Percentiles rank a stretch among this genome's conserved stretches.
phyloP scores from a whole-genome alignment of 768 basidiomycete genomes.

The Holtermannia corniformis region DNA sequence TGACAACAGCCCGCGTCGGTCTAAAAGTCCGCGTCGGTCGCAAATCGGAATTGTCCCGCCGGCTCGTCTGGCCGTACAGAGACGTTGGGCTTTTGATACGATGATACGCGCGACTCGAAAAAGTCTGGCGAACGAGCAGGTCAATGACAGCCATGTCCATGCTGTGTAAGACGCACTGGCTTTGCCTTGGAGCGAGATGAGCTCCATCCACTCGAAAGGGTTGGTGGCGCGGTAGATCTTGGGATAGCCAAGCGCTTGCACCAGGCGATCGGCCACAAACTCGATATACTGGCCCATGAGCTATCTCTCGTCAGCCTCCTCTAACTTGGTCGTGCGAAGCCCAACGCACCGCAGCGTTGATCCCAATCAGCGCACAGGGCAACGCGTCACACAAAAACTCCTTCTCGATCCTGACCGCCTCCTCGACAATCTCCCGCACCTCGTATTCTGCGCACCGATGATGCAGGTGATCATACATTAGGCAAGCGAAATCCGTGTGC shows the following conservation, averaged over 20 bases:
- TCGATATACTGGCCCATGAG: constrained; percentile 43
- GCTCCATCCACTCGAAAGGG: constrained; percentile 59
- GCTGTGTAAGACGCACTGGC: constrained; percentile 45
- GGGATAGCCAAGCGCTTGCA: constrained; percentile 36
- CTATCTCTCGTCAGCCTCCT: constrained; percentile 9
- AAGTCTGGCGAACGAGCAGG: constrained; percentile 52
- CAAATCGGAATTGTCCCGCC: constrained; percentile 19
- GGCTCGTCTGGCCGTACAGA: constrained; percentile 19
- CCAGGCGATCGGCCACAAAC: constrained; percentile 40
- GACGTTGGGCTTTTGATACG: constrained; percentile 45
- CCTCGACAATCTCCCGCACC: constrained; percentile 33
- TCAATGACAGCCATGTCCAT: not conserved
- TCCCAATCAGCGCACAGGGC: constrained; percentile 37
- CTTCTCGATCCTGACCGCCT: constrained; percentile 40
- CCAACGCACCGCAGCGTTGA: constrained; percentile 29
- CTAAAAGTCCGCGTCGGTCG: constrained; percentile 44
- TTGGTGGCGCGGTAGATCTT: constrained; percentile 40
- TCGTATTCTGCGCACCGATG: constrained; percentile 28
- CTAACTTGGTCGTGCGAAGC: not conserved
- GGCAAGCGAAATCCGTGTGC: constrained; percentile 14
- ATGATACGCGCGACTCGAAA: constrained; percentile 87
- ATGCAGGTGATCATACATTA: constrained; percentile 24
- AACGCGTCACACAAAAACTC: constrained; percentile 41
- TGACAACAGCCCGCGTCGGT: not conserved
- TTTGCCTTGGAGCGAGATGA: constrained; percentile 92